Conservation (phyloP, 768 basidiomycete genomes). For the Russula earlei region DNA sequence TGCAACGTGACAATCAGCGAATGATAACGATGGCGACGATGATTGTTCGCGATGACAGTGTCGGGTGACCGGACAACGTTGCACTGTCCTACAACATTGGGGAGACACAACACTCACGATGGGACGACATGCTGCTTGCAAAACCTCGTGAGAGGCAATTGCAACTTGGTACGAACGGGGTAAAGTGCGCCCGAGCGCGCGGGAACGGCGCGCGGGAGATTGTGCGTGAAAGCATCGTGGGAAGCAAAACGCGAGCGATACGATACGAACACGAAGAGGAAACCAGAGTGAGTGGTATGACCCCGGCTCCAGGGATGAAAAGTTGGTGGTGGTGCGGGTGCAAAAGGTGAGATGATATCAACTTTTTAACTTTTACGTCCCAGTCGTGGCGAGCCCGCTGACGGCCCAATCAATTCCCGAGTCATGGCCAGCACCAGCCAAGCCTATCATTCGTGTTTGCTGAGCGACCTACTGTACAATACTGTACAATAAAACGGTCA, state of each 20-base stretch:
- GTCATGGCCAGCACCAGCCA: background rate
- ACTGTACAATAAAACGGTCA: too few relatives aligned
- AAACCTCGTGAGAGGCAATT: constrained; percentile 7
- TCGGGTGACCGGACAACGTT: too few relatives aligned
- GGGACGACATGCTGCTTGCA: constrained; percentile 9
- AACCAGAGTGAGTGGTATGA: background rate
- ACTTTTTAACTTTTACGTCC: too few relatives aligned
- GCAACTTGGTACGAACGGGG: background rate
- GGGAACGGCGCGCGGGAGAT: constrained; percentile 5
- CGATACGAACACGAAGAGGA: background rate
- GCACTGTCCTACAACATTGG: background rate
- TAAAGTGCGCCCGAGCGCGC: background rate
- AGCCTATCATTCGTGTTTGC: too few relatives aligned
- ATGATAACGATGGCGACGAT: too few relatives aligned
- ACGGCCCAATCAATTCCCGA: too few relatives aligned
- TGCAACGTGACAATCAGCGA: too few relatives aligned
- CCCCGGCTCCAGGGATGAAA: background rate
- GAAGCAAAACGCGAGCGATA: background rate
- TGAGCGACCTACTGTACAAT: too few relatives aligned
- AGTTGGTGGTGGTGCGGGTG: background rate
- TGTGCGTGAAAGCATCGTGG: constrained; percentile 14
- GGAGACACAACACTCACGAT: constrained; percentile 9
- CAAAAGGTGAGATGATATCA: background rate
- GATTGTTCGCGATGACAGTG: too few relatives aligned
- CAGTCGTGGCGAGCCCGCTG: too few relatives aligned